Conservation (phyloP, 139 green algal genomes). For the Coccomyxa sp. region DNA sequence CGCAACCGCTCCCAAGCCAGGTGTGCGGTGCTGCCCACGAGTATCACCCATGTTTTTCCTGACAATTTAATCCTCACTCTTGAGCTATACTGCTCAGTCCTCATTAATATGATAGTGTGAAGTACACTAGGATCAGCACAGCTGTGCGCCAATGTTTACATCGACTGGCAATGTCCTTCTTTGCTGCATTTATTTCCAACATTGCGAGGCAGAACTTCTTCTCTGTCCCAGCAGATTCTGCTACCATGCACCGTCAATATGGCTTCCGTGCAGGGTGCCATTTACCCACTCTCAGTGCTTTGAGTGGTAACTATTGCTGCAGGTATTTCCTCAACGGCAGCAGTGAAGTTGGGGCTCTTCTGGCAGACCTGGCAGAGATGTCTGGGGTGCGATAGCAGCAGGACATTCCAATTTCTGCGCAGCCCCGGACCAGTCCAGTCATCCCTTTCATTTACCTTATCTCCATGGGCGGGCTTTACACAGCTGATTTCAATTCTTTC, state of each 20-base stretch:
- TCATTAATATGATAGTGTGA: background rate
- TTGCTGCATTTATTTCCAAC: background rate
- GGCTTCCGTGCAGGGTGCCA: background rate
- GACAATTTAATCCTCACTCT: background rate
- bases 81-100: background rate
- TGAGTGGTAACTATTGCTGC: background rate
- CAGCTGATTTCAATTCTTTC: no score
- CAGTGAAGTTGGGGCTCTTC: slow-evolving; percentile 46
- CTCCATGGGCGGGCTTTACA: no score
- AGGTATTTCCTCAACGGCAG: slow-evolving; percentile 39
- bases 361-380: slow-evolving; percentile 36
- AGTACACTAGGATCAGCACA: background rate
- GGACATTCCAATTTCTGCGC: no score
- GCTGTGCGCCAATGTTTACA: background rate
- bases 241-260: background rate
- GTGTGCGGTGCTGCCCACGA: background rate
- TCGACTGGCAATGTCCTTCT: background rate
- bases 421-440: no score
- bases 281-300: background rate
- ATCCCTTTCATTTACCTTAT: no score
- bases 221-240: background rate
- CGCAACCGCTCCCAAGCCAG: slow-evolving; percentile 51
- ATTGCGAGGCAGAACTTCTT: background rate
- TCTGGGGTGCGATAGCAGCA: no score
- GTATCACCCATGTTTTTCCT: background rate